phyloP scores from a whole-genome alignment of 2,329 filamentous ascomycete species.

The Fusarium armeniacum region DNA sequence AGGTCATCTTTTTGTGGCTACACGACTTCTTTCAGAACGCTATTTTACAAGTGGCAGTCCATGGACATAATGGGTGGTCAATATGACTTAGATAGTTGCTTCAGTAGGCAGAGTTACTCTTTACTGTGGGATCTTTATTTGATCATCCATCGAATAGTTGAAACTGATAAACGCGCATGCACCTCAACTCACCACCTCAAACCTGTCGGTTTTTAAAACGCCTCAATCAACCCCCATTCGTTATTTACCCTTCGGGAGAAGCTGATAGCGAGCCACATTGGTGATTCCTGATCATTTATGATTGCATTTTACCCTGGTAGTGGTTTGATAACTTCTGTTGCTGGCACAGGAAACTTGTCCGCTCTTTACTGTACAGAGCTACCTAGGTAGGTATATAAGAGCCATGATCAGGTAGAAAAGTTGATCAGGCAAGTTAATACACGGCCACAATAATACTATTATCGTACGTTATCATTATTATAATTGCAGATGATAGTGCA shows the following conservation, averaged over 20 bases:
- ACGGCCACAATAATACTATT: not conserved
- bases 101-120: too few relatives aligned
- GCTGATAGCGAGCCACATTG: conserved; percentile 53
- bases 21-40: conserved; percentile 50
- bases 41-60: conserved; percentile 44
- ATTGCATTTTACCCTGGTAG: not conserved
- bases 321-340: not conserved
- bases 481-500: not conserved
- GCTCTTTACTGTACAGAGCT: too few relatives aligned
- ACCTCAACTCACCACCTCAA: conserved; percentile 54
- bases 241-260: conserved; percentile 47
- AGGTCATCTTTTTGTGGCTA: conserved; percentile 41
- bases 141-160: conserved; percentile 5
- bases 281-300: conserved; percentile 32
- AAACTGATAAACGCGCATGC: conserved; percentile 59
- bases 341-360: too few relatives aligned
- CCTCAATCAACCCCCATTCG: conserved; percentile 51
- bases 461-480: not conserved
- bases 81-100: too few relatives aligned
- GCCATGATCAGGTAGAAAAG: not conserved
- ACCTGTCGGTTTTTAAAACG: conserved; percentile 49
- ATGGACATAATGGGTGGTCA: conserved; percentile 36
- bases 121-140: too few relatives aligned
- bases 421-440: not conserved
- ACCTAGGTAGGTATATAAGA: too few relatives aligned